These are phyloP conservation scores for Cardamine resedifolia DNA, from an alignment of 345 rosid genomes.

Conservation along the genomic window DNA sequence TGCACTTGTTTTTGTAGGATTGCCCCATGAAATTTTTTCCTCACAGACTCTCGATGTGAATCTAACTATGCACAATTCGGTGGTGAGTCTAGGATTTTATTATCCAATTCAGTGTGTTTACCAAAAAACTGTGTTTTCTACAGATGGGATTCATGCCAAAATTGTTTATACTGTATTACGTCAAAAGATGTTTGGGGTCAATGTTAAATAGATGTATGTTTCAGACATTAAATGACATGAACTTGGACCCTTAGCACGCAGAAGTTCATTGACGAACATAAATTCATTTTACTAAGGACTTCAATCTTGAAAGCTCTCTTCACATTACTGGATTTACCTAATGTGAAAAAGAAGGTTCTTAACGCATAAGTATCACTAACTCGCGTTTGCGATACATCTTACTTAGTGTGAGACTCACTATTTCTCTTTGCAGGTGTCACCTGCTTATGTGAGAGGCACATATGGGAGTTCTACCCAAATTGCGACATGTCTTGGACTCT, in stretches of 20 bases:
- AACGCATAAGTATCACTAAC: constrained; percentile 1
- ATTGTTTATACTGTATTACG: neutral
- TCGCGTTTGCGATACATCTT: neutral
- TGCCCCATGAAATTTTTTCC: constrained; percentile 6
- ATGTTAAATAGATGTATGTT: neutral
- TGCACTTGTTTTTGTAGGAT: constrained; percentile 19
- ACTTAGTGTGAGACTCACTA: neutral
- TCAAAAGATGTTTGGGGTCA: constrained; percentile 8
- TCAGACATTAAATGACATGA: neutral
- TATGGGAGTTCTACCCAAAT: constrained; percentile 88
- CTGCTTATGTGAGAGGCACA: constrained; percentile 86
- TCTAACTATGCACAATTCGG: neutral
- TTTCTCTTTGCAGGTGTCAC: constrained; percentile 66
- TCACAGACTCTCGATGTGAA: constrained; percentile 12
- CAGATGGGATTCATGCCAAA: neutral
- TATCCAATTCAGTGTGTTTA: neutral
- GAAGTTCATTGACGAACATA: neutral
- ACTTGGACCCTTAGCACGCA: neutral
- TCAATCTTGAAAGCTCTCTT: constrained; percentile 17
- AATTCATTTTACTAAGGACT: neutral
- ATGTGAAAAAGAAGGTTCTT: constrained; percentile 13
- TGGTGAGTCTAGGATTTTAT: neutral
- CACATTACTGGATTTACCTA: constrained; percentile 3
- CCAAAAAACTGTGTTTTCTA: neutral
- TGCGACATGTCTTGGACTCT: constrained; percentile 79